Evolutionary conservation across 108 stramenopile genomes (phyloP).

Genomic region (Cyclotella choctawhatcheeana): DNA sequence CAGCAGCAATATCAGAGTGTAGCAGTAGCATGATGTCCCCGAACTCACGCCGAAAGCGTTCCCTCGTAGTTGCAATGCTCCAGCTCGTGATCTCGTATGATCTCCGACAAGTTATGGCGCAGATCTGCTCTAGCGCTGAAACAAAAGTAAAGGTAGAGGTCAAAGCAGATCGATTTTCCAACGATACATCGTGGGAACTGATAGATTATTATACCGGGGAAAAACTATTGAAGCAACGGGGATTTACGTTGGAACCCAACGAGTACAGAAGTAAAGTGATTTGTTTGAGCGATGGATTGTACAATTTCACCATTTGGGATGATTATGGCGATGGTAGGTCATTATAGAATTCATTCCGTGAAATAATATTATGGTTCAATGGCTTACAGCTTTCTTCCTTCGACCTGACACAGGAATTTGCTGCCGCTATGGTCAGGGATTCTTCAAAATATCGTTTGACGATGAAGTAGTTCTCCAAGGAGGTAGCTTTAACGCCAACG

Average conservation of each 20-base stretch:
- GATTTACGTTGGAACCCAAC: conserved; percentile 8
- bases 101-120: no score
- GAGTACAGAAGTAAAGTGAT: conserved; percentile 26
- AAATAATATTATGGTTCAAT: background rate
- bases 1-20: no score
- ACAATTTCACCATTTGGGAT: conserved; percentile 41
- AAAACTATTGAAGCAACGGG: conserved; percentile 15
- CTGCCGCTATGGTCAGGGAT: conserved; percentile 40
- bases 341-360: background rate
- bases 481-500: conserved; percentile 26
- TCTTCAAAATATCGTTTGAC: conserved; percentile 19
- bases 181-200: conserved; percentile 39
- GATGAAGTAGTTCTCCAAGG: conserved; percentile 17
- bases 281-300: conserved; percentile 41
- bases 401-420: conserved; percentile 30
- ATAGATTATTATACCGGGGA: conserved; percentile 20
- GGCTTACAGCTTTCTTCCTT: background rate
- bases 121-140: conserved; percentile 40
- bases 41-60: no score
- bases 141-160: conserved; percentile 35
- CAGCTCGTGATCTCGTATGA: no score
- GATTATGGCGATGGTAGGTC: conserved; percentile 16
- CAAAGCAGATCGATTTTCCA: conserved; percentile 32
- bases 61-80: no score
- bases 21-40: no score